phyloP scores from a whole-genome alignment of 2,329 filamentous ascomycete genomes.

The Atkinsonella texensis region DNA sequence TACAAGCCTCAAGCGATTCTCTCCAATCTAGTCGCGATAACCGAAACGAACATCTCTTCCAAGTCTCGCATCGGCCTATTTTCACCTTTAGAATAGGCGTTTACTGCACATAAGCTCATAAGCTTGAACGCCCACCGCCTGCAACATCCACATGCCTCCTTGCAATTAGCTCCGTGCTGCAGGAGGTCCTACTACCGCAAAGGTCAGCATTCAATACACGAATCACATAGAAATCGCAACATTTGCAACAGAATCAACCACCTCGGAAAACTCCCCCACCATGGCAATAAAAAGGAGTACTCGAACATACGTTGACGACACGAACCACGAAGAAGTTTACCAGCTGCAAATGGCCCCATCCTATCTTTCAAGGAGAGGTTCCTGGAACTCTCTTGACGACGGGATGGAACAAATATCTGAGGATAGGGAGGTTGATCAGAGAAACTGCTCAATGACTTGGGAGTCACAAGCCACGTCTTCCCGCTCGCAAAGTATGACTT shows the following conservation, averaged over 20 bases:
- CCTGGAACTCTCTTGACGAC: constrained; percentile 18
- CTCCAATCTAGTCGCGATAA: not conserved
- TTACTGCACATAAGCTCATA: not conserved
- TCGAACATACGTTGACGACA: constrained; percentile 12
- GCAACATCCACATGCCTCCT: not conserved
- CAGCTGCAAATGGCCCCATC: constrained; percentile 10
- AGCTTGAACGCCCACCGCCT: not conserved
- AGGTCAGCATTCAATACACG: not conserved
- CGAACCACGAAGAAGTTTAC: constrained; percentile 4
- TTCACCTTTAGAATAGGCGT: not conserved
- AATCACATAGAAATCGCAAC: not conserved
- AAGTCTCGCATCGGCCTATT: not conserved
- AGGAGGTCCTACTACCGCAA: not conserved
- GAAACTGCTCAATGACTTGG: constrained; percentile 5
- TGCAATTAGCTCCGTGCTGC: too few relatives aligned
- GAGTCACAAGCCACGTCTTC: constrained; percentile 8
- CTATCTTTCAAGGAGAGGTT: constrained; percentile 18
- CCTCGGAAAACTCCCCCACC: not conserved
- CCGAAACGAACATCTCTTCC: not conserved
- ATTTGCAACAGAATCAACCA: not conserved
- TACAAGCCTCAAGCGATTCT: not conserved
- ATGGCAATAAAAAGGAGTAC: constrained; percentile 16
- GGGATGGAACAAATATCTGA: constrained; percentile 11
- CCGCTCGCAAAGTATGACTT: not conserved
- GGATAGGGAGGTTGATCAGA: constrained; percentile 16